Percentiles rank a stretch among this genome's conserved stretches.
Evolutionary conservation across 148 eudicot species (phyloP).

Genomic region (Polygonum aviculare): DNA sequence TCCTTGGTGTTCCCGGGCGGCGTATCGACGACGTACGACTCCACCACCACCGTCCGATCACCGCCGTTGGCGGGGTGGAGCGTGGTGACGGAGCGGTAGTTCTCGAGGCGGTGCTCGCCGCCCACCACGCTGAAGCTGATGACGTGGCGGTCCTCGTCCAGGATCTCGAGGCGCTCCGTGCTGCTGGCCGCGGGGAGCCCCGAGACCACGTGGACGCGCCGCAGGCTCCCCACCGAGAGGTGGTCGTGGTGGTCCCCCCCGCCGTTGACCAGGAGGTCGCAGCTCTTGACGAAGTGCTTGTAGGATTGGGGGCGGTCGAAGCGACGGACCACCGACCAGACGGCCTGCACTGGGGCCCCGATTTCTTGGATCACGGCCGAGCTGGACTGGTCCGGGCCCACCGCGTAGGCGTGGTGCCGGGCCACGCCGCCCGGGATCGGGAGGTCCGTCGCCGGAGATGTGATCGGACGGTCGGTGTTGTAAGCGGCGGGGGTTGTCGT

Average conservation of each 20-base stretch:
- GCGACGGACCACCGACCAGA: constrained; percentile 72
- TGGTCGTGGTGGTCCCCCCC: constrained; percentile 17
- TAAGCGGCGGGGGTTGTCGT: not conserved
- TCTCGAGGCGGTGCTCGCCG: constrained; percentile 62
- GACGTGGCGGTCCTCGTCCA: constrained; percentile 60
- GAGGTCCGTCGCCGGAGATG: not conserved
- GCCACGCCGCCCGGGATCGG: constrained; percentile 37
- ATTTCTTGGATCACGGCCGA: constrained; percentile 58
- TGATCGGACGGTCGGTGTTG: not conserved
- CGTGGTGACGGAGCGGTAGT: constrained; percentile 63
- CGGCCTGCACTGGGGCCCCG: constrained; percentile 43
- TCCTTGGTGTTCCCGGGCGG: constrained; percentile 58
- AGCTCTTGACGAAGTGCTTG: constrained; percentile 74
- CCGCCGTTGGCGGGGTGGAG: constrained; percentile 23
- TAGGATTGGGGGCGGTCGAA: constrained; percentile 74
- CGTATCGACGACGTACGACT: constrained; percentile 57
- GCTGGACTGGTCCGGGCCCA: constrained; percentile 51
- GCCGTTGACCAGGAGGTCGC: constrained; percentile 50
- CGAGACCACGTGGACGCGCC: constrained; percentile 54
- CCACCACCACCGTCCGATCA: constrained; percentile 43
- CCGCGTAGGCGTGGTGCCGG: constrained; percentile 38
- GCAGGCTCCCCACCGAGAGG: constrained; percentile 40
- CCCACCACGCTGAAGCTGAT: constrained; percentile 65
- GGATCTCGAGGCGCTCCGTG: constrained; percentile 62
- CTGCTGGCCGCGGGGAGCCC: constrained; percentile 63